These are phyloP conservation scores for Emmonsiellopsis sp. DNA, from an alignment of 2,329 filamentous ascomycete genomes.

Conservation along the genomic window DNA sequence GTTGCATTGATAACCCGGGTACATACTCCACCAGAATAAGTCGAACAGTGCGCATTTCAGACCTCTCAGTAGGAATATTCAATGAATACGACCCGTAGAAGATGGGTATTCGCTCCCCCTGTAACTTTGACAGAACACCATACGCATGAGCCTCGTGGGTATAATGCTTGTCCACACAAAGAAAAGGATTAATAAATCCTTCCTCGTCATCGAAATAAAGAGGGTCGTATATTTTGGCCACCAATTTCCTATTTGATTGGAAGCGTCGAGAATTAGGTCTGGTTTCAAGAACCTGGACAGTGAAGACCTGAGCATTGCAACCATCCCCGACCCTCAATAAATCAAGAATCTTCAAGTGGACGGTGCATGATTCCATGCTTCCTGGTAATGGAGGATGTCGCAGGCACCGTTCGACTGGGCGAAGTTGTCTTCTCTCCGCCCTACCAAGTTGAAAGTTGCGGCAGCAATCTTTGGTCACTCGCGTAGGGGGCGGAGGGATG, in stretches of 20 bases:
- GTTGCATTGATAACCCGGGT: slow-evolving; percentile 11
- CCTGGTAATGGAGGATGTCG: slow-evolving; percentile 13
- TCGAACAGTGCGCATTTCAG: slow-evolving; percentile 10
- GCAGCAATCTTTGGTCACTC: slow-evolving; percentile 8
- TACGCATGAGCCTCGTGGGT: slow-evolving; percentile 17
- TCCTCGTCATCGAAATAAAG: slow-evolving; percentile 16
- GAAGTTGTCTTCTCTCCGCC: slow-evolving; percentile 11
- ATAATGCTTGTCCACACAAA: slow-evolving; percentile 17
- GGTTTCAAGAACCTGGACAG: slow-evolving; percentile 8
- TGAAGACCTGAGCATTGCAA: slow-evolving; percentile 15
- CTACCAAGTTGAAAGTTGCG: slow-evolving; percentile 6
- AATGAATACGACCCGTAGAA: slow-evolving; percentile 18
- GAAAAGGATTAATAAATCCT: slow-evolving; percentile 16
- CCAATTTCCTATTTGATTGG: slow-evolving; percentile 9
- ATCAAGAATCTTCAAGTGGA: slow-evolving; percentile 13
- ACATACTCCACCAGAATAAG: slow-evolving; percentile 18
- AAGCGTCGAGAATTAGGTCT: slow-evolving; percentile 2
- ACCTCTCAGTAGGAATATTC: slow-evolving; percentile 9
- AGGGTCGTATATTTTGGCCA: slow-evolving; percentile 19
- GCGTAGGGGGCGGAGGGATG: slow-evolving; percentile 11
- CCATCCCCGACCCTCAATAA: slow-evolving; percentile 13
- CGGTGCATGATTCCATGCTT: slow-evolving; percentile 5
- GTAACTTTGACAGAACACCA: slow-evolving; percentile 10
- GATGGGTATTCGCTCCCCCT: slow-evolving; percentile 12
- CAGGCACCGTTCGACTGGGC: slow-evolving; percentile 13